Base-by-base conservation (phyloP, 192 early-diverging fungal species). In the Podila epicladia region DNA sequence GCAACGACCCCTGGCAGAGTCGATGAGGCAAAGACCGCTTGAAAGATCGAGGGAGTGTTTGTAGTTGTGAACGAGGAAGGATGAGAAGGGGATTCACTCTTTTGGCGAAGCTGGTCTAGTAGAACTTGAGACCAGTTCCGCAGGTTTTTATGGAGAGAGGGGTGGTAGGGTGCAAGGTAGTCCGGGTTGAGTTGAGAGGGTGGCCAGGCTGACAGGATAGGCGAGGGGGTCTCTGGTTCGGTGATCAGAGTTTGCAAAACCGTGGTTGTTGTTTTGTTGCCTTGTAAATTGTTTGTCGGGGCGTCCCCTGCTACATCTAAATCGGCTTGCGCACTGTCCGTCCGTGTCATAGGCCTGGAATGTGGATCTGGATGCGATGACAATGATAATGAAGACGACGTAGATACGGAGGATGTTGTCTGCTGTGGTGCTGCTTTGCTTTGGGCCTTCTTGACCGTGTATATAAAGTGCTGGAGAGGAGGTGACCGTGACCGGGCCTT, bases 161-260 rank as follows among this genome's bases (percentile, higher is more conserved):
- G 76, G 49, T 80, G 76, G 12, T 80, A 80, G 8, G 76, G 76
- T 4, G 70, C 65, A 1, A 80, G 71, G 24, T 69, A 80, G 26
- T 80, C 70, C 3, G 61, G 61, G 38, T 80, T 69, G 41, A 65
- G 49, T 4, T 48, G 61, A 11, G 64, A 38, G 5, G 66, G n/a
- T 11, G 63, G 29, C 76, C 76, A 80, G 9, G 76, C 53, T n/a
- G 66, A 9, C 12, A 80, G 71, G 66, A 72, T 80, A 15, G 76
- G 76, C 15, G 76, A 80, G 20, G 76, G 66, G 0, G 76, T 38
- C 28, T 73, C 76, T 5, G 66, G 57, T 31, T 65, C 69, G 50
- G 59, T 31, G 57, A 72, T 37, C 50, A 72, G 28, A n/a, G 75
- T 71, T 37, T 78, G 50, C 33, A 78, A 51, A 2, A 64, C 62